phyloP scores from a whole-genome alignment of 2,329 filamentous ascomycete species.

The Hypoxylon sp. region DNA sequence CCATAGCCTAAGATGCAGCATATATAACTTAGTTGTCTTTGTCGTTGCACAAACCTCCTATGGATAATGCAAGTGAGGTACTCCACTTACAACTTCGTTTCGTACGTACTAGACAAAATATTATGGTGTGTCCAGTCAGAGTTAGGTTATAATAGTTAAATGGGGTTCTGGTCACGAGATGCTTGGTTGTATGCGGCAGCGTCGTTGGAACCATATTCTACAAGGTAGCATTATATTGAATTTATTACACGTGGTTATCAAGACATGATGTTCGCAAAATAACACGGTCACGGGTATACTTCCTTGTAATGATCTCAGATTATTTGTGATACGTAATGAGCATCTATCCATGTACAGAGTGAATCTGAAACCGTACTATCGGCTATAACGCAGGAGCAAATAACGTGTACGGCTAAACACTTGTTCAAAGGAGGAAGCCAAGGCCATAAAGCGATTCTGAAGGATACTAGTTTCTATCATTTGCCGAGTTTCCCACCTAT shows the following conservation, averaged over 20 bases:
- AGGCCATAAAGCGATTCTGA: neutral
- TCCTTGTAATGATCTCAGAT: neutral
- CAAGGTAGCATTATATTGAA: neutral
- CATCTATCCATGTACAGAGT: neutral
- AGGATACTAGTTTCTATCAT: neutral
- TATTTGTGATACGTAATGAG: neutral
- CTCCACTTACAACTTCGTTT: neutral
- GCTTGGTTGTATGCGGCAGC: neutral
- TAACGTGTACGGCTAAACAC: neutral
- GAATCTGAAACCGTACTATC: neutral
- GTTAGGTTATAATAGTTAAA: neutral
- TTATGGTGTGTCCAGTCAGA: neutral
- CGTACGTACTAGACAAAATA: neutral
- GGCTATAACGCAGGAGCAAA: neutral
- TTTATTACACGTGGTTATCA: neutral
- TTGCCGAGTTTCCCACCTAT: conserved; percentile 32
- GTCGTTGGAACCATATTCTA: neutral
- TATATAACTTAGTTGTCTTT: too few species aligned
- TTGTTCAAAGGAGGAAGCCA: neutral
- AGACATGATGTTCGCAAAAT: neutral
- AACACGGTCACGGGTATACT: neutral
- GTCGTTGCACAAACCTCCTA: too few species aligned
- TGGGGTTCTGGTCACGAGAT: neutral
- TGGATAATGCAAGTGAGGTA: too few species aligned
- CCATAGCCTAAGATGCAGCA: too few species aligned